Conservation (phyloP, 1,284 basidiomycete species). For the Caloboletus firmus region DNA sequence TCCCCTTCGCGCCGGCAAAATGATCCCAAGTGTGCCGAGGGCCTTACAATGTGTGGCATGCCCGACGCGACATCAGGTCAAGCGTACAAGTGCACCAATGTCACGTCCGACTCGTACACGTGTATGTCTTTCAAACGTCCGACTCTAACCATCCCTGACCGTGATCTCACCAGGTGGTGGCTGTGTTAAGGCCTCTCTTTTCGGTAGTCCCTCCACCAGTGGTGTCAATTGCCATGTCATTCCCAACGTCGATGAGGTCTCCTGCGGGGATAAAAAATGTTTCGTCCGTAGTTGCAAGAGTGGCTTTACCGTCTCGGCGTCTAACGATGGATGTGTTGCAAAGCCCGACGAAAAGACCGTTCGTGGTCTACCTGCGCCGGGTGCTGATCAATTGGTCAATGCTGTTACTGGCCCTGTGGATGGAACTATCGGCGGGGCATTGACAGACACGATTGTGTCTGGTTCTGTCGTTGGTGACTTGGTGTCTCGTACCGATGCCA, state of each 20-base stretch:
- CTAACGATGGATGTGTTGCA: constrained; percentile 12
- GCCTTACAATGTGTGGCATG: constrained; percentile 19
- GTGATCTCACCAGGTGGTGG: constrained; percentile 19
- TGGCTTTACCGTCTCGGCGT: constrained; percentile 1
- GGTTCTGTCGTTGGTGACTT: not conserved
- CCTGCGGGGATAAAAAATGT: constrained; percentile 16
- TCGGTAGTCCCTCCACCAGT: constrained; percentile 11
- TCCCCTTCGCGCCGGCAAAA: constrained; percentile 18
- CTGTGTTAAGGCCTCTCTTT: constrained; percentile 18
- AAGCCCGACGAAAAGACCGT: not conserved
- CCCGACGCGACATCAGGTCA: constrained; percentile 13
- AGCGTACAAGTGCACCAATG: constrained; percentile 21
- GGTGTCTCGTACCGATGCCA: not conserved
- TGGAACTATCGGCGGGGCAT: no score
- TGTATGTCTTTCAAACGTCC: constrained; percentile 12
- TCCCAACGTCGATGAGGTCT: constrained; percentile 9
- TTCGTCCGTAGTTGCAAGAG: constrained; percentile 13
- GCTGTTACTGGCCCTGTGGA: not conserved
- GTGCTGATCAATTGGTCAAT: not conserved
- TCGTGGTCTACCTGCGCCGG: not conserved
- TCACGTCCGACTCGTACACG: constrained; percentile 14
- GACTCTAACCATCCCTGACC: not conserved
- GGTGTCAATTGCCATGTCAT: constrained; percentile 22
- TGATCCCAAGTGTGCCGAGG: constrained; percentile 13
- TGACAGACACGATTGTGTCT: not conserved